phyloP scores from a whole-genome alignment of 495 filamentous ascomycete species.

The Aeminium ludgeri region DNA sequence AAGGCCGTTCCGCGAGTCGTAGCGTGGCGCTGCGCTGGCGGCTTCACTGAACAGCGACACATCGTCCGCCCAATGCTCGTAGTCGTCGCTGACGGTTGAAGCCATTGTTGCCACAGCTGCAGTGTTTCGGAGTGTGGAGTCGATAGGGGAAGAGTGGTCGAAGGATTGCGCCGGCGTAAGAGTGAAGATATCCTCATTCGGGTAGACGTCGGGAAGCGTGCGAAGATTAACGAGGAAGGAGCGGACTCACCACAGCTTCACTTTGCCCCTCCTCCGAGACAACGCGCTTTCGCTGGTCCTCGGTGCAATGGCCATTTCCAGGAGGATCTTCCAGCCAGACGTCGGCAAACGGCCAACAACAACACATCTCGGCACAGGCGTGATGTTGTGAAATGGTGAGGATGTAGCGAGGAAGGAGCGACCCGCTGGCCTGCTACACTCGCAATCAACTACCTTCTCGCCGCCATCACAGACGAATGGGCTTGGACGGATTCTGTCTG shows the following conservation, averaged over 20 bases:
- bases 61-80: conserved; percentile 16
- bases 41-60: neutral
- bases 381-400: too few species aligned
- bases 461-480: too few species aligned
- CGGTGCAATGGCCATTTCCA: neutral
- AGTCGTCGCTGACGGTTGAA: conserved; percentile 2
- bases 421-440: too few species aligned
- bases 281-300: neutral
- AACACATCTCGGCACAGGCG: neutral
- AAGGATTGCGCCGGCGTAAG: neutral
- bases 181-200: neutral
- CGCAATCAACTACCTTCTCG: too few species aligned
- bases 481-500: too few species aligned
- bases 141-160: neutral
- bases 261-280: neutral
- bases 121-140: neutral
- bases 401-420: too few species aligned
- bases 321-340: conserved; percentile 19
- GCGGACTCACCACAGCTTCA: conserved; percentile 1
- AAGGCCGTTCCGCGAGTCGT: conserved; percentile 9
- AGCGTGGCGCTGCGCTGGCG: conserved; percentile 1
- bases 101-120: conserved; percentile 3
- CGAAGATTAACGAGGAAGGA: conserved; percentile 6
- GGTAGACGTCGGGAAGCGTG: neutral
- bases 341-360: conserved; percentile 24